Base-by-base conservation (phyloP, 345 rosid species). In the Linum trigynum region DNA sequence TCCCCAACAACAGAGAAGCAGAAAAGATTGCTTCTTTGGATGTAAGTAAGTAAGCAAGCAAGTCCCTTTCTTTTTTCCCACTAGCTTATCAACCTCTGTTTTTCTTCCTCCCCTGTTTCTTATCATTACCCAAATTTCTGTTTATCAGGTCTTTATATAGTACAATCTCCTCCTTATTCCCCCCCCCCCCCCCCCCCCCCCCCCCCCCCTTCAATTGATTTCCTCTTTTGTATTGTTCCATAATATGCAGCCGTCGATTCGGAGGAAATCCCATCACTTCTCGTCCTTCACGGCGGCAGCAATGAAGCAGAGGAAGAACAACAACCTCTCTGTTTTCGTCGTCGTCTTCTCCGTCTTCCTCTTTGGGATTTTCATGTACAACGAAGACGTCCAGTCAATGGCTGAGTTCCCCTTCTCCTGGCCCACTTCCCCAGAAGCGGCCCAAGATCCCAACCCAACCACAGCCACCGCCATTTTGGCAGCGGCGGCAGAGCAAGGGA, bases 371-470 rank as follows among this genome's bases (percentile, higher is more conserved):
- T 70, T 75, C 62, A 75, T 70, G 78, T 75, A 75, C 59, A 75
- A 70, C 4, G 78, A 75, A 55, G 74, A 75, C 38, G 74, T 75
- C 41, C 70, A 75, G 69, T 84, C 96, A 63, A 77, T 86, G 0
- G 82, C 86, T 0, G 82, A 83, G 57, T 89, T 87, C 17, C 96
- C 98, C 41, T 90, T 92, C 76, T 90, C 97, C 0, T 71, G 77
- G 77, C 81, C 74, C 0, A 86, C 62, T 55, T 66, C 72, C 55
- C 76, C 67, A 71, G 83, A 83, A 58, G 32, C 45, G 5, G 45
- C 5, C 3, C 53, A 12, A 9, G 9, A 12, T 3, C 2, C 14
- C 14, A 14, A 48, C 9, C 53, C 10, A 7, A 11, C 50, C 6
- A 48, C 3, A 1, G 11, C 53, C 9, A 15, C 11, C 50, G 53